Evolutionary conservation across 495 filamentous ascomycete genomes (phyloP).

Genomic region (Hamigera avellanea): DNA sequence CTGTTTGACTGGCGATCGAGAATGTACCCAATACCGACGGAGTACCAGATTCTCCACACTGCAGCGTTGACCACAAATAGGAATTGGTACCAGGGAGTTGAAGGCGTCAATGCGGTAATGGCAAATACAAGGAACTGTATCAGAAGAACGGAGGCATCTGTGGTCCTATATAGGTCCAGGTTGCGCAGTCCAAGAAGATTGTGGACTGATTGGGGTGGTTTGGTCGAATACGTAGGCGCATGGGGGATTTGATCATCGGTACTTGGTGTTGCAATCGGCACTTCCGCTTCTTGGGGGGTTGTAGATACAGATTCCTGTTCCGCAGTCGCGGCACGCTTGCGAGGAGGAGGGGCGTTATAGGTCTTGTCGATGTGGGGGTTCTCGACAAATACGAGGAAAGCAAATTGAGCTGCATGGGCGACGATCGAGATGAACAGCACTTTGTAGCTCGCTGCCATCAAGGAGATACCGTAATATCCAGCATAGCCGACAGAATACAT

Average conservation of each 20-base stretch:
- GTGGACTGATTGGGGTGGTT: conserved; percentile 57
- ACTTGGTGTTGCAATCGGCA: conserved; percentile 24
- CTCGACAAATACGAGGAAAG: conserved; percentile 79
- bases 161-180: conserved; percentile 75
- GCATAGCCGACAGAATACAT: conserved; percentile 99
- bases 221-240: conserved; percentile 25
- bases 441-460: conserved; percentile 95
- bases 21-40: conserved; percentile 74
- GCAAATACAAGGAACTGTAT: conserved; percentile 60
- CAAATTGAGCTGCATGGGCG: conserved; percentile 90
- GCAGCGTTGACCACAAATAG: conserved; percentile 74
- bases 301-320: conserved; percentile 23
- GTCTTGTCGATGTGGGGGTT: conserved; percentile 98
- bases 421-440: conserved; percentile 92
- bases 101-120: conserved; percentile 65
- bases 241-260: conserved; percentile 28
- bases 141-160: conserved; percentile 69
- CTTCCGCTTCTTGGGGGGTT: conserved; percentile 21
- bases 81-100: conserved; percentile 57
- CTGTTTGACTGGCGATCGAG: conserved; percentile 74
- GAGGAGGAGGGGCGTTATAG: conserved; percentile 80
- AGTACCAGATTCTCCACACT: conserved; percentile 84
- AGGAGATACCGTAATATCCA: conserved; percentile 96
- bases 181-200: conserved; percentile 72
- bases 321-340: conserved; percentile 37